Base-by-base conservation (phyloP, 2,329 filamentous ascomycete genomes). In the Aspergillus phoenicis region DNA sequence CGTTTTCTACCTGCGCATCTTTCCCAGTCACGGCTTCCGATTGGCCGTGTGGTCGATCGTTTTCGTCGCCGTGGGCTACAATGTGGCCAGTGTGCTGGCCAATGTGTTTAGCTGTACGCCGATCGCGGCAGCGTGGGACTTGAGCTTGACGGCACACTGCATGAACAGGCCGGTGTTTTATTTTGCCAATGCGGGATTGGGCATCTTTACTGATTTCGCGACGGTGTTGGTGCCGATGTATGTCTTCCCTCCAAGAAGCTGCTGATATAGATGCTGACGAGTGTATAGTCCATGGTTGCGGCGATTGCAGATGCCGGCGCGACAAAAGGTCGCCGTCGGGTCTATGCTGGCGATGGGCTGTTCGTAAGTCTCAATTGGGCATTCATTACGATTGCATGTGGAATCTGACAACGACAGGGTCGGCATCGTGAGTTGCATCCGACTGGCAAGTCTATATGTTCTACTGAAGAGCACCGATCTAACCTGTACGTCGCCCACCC, bases 101-200 rank as follows among this genome's bases (percentile, higher is more conserved):
- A 70, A 69, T 47, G 57, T 72, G 11, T 66, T 73, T 38, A 68
- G 63, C 39, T 75, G 72, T 52, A 59, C 47, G 3, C 72, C 72
- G 2, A 47, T 74, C 43, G 63, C 62, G 1, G 71, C 66, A 45
- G 55, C 64, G 2, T 75, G 72, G 72, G 66, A 73, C 48, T 26
- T 62, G 11, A 53, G 15, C 1, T 68, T 72, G 8, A 61, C 56
- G 2, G 68, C 68, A 1, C 36, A 30, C 1, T 75, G 73, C 38
- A 67, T 73, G 63, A 68, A 71, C 59, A 59, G 67, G 30, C 65
- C 68, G n/a, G 66, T 68, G 1, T 70, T 73, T 53, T 74, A 74
- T 41, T 71, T 72, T 57, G 67, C 67, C 8, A 74, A 71, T 52
- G 68, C 68, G 3, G 70, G 68, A 20, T 33, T 73, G 52, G 64